phyloP scores from a whole-genome alignment of 2,329 filamentous ascomycete genomes.

The Ascochyta clinopodiicola region DNA sequence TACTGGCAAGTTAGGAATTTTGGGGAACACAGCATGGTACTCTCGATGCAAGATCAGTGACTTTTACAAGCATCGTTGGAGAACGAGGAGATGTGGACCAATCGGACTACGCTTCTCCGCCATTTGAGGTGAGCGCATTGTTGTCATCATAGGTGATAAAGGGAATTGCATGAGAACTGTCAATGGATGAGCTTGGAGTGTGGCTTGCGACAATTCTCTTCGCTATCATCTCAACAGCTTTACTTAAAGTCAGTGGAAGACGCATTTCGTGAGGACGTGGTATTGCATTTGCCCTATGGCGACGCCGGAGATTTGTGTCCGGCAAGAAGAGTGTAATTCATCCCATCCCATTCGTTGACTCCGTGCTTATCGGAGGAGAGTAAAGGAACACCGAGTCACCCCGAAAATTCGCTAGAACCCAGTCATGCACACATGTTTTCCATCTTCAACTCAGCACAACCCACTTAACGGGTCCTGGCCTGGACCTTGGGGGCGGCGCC shows the following conservation, averaged over 20 bases:
- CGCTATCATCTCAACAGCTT: not conserved
- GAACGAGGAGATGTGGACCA: too few relatives aligned
- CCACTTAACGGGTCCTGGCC: conserved; percentile 80
- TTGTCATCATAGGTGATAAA: too few relatives aligned
- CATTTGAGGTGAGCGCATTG: too few relatives aligned
- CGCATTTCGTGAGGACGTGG: conserved; percentile 40
- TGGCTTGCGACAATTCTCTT: not conserved
- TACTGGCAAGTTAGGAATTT: too few relatives aligned
- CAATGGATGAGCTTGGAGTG: too few relatives aligned
- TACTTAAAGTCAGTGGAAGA: not conserved
- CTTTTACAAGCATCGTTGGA: too few relatives aligned
- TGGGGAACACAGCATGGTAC: too few relatives aligned
- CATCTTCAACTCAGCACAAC: conserved; percentile 16
- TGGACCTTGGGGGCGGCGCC: conserved; percentile 85
- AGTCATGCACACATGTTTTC: conserved; percentile 31
- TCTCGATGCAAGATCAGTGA: too few relatives aligned
- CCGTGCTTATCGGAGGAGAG: conserved; percentile 33
- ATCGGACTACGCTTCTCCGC: too few relatives aligned
- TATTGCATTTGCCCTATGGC: conserved; percentile 47
- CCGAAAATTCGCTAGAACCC: conserved; percentile 38
- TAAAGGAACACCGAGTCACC: conserved; percentile 40
- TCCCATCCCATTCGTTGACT: conserved; percentile 42
- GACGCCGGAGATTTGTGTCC: conserved; percentile 35
- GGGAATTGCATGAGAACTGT: too few relatives aligned
- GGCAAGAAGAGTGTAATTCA: conserved; percentile 38